A percentile compares a stretch with the other conserved stretches of the same genome.
phyloP scores from a whole-genome alignment of 2,329 filamentous ascomycete species.

The Balansia obtecta region DNA sequence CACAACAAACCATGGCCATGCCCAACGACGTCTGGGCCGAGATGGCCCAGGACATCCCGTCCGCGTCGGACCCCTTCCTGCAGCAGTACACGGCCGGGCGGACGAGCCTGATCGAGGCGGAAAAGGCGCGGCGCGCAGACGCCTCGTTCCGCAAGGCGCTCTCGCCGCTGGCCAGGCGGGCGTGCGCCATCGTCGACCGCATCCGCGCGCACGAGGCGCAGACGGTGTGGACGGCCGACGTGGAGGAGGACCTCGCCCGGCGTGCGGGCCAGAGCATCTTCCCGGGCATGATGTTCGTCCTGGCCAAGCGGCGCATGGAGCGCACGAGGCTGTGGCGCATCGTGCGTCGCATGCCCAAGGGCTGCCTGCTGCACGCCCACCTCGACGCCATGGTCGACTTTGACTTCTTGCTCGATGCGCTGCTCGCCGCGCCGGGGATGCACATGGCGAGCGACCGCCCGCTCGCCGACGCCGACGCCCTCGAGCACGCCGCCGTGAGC shows the following conservation, averaged over 20 bases:
- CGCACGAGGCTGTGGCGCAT: constrained; percentile 76
- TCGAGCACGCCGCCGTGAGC: constrained; percentile 40
- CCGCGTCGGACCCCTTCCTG: constrained; percentile 59
- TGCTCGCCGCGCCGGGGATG: constrained; percentile 61
- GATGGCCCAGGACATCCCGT: constrained; percentile 42
- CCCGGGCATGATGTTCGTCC: constrained; percentile 86
- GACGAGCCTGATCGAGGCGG: constrained; percentile 63
- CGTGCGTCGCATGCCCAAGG: constrained; percentile 78
- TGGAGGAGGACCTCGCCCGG: constrained; percentile 57
- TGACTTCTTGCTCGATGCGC: constrained; percentile 62
- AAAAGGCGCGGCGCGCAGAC: constrained; percentile 72
- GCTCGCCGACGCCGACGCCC: constrained; percentile 40
- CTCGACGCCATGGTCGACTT: constrained; percentile 85
- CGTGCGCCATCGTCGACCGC: constrained; percentile 65
- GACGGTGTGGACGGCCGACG: constrained; percentile 62
- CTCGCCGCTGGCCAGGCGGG: constrained; percentile 65
- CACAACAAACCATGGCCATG: no score
- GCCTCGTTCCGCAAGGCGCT: constrained; percentile 57
- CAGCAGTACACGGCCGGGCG: constrained; percentile 70
- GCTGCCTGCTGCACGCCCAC: constrained; percentile 74
- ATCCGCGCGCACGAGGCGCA: constrained; percentile 69
- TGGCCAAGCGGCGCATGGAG: constrained; percentile 80
- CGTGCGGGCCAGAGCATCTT: constrained; percentile 53
- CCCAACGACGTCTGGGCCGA: constrained; percentile 48
- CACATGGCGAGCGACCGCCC: constrained; percentile 51